A percentile compares a stretch with the other conserved stretches of the same genome.
phyloP scores from a whole-genome alignment of 2,329 filamentous ascomycete genomes.

The Monilinia fructigena region DNA sequence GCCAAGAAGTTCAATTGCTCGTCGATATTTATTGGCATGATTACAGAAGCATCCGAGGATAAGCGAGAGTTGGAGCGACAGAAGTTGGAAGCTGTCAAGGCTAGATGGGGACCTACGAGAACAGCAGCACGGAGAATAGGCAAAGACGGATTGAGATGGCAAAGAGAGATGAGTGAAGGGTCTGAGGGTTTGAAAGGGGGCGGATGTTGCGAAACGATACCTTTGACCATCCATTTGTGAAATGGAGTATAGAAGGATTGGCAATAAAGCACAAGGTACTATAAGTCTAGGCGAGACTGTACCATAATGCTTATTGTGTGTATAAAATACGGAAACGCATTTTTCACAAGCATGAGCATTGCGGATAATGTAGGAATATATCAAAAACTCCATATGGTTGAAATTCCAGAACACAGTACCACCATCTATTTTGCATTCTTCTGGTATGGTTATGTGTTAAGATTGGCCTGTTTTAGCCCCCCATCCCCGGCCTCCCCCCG shows the following conservation, averaged over 20 bases:
- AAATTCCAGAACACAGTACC: neutral
- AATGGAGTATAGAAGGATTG: neutral
- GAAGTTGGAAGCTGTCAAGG: slow-evolving; percentile 50
- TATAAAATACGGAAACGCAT: slow-evolving; percentile 12
- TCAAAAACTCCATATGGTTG: neutral
- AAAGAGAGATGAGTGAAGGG: slow-evolving; percentile 33
- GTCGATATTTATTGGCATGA: slow-evolving; percentile 57
- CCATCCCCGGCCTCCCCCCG: neutral
- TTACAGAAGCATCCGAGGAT: slow-evolving; percentile 48
- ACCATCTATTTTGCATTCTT: neutral
- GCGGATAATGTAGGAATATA: slow-evolving; percentile 6
- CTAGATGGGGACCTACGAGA: slow-evolving; percentile 58
- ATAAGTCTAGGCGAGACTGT: neutral
- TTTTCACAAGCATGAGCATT: slow-evolving; percentile 11
- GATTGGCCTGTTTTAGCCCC: no score
- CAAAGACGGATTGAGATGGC: slow-evolving; percentile 48
- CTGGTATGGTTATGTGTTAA: neutral
- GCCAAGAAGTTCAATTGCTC: slow-evolving; percentile 57
- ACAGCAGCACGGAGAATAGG: slow-evolving; percentile 56
- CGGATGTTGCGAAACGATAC: neutral
- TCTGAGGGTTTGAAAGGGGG: neutral
- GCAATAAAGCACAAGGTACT: slow-evolving; percentile 7
- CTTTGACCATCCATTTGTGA: neutral
- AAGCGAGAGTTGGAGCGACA: slow-evolving; percentile 49
- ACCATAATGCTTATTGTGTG: slow-evolving; percentile 11